A percentile compares a stretch with the other conserved stretches of the same genome.
Conservation (phyloP, 345 rosid species). For the Cardamine resedifolia region DNA sequence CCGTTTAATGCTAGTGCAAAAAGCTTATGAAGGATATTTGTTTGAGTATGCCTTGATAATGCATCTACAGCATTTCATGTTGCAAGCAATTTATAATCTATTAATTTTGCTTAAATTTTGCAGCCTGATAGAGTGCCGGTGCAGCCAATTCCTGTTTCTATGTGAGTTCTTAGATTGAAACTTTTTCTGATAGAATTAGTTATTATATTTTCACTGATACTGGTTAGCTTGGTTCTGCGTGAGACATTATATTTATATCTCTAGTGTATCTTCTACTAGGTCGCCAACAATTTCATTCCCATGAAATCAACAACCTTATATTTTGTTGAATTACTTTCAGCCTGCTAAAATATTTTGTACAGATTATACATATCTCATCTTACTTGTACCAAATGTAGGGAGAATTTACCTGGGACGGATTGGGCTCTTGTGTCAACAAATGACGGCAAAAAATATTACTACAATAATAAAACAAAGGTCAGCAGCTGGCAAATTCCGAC, state of each 20-base stretch:
- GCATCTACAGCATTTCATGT: constrained; percentile 2
- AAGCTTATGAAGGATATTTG: constrained; percentile 21
- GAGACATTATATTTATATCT: neutral
- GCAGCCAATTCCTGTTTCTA: constrained; percentile 78
- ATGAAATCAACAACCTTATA: neutral
- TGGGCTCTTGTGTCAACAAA: constrained; percentile 85
- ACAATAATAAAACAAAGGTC: constrained; percentile 88
- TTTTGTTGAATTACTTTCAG: neutral
- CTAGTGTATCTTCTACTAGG: constrained; percentile 23
- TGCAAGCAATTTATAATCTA: constrained; percentile 4
- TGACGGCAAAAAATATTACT: constrained; percentile 92
- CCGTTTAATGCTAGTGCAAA: constrained; percentile 14
- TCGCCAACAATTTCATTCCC: constrained; percentile 8
- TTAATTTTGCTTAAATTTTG: constrained; percentile 38
- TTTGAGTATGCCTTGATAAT: neutral
- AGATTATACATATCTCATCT: neutral
- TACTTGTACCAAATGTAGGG: constrained; percentile 50
- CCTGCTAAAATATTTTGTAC: constrained; percentile 1
- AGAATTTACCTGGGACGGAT: constrained; percentile 74
- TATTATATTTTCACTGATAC: constrained; percentile 8
- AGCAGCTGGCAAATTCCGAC: constrained; percentile 96
- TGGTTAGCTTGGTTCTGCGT: constrained; percentile 1
- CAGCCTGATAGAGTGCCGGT: constrained; percentile 68
- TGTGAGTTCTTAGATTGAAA: constrained; percentile 53
- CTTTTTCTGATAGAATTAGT: neutral